Conservation (phyloP, 805 yeast genomes). For the Metschnikowia dekortorum region DNA sequence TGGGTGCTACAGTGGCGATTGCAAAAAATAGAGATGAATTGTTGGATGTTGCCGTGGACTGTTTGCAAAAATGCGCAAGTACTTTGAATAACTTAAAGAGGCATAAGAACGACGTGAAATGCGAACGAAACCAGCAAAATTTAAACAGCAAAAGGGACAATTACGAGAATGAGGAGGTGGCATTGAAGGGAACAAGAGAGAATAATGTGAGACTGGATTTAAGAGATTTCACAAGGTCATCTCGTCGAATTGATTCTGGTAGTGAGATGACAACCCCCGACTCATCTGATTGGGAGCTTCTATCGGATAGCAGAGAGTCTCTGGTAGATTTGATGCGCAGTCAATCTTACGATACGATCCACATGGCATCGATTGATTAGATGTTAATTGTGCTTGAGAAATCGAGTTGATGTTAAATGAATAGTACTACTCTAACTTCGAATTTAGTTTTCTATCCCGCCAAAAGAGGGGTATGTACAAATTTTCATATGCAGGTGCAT, state of each 20-base stretch:
- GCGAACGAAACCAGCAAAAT: background rate
- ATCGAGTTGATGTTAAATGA: too few relatives aligned
- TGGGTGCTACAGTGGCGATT: constrained; percentile 1
- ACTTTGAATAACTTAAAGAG: background rate
- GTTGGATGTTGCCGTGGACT: background rate
- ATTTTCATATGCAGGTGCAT: too few relatives aligned
- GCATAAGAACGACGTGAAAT: background rate
- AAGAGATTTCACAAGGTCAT: background rate
- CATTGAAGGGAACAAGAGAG: background rate
- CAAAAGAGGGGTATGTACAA: too few relatives aligned
- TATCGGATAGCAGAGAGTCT: background rate
- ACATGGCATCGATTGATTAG: background rate
- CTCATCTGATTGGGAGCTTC: background rate
- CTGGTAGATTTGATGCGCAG: background rate
- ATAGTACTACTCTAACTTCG: too few relatives aligned
- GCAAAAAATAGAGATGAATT: constrained; percentile 1
- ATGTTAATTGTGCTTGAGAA: too few relatives aligned
- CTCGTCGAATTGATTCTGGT: background rate
- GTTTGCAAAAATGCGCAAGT: constrained; percentile 1
- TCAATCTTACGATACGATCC: background rate
- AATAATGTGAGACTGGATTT: background rate
- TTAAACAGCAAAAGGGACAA: background rate
- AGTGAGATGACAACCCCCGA: background rate
- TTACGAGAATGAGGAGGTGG: background rate
- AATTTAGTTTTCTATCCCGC: too few relatives aligned